phyloP scores from a whole-genome alignment of 768 basidiomycete genomes.

The Lactifluus volemus region DNA sequence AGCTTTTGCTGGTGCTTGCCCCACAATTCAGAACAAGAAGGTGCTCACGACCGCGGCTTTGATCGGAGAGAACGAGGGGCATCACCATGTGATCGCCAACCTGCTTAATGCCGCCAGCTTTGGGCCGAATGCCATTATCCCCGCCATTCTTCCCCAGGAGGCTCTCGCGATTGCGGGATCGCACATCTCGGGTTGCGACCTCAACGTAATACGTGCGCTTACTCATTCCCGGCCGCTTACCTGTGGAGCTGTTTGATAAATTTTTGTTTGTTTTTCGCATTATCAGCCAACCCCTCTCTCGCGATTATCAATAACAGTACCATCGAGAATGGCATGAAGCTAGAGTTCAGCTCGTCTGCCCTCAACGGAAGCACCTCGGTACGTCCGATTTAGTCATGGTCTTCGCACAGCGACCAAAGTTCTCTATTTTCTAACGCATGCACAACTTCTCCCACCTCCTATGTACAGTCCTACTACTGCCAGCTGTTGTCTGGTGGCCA shows the following conservation, averaged over 20 bases:
- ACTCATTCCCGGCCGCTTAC: not conserved
- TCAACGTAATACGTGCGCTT: constrained; percentile 45
- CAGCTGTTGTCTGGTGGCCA: constrained; percentile 66
- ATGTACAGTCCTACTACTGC: constrained; percentile 47
- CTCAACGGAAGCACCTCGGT: constrained; percentile 43
- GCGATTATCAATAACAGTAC: constrained; percentile 53
- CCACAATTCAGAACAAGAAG: constrained; percentile 49
- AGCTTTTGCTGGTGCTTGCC: constrained; percentile 72
- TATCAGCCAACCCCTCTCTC: constrained; percentile 49
- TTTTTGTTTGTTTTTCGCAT: too few relatives aligned
- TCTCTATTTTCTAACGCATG: too few relatives aligned
- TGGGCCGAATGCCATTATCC: constrained; percentile 64
- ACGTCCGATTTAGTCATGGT: constrained; percentile 19
- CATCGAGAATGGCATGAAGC: constrained; percentile 43
- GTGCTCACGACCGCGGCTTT: constrained; percentile 59
- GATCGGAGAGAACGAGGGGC: constrained; percentile 72
- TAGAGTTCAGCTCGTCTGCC: constrained; percentile 54
- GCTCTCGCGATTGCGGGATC: constrained; percentile 59
- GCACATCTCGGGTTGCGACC: constrained; percentile 63
- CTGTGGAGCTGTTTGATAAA: too few relatives aligned
- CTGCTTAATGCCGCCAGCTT: constrained; percentile 50
- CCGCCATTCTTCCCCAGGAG: constrained; percentile 56
- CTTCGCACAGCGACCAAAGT: too few relatives aligned
- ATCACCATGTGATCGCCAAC: constrained; percentile 74
- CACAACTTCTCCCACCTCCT: not conserved